Evolutionary conservation across 192 early-diverging fungal species (phyloP).

Genomic region (Chytriomyces confervae): DNA sequence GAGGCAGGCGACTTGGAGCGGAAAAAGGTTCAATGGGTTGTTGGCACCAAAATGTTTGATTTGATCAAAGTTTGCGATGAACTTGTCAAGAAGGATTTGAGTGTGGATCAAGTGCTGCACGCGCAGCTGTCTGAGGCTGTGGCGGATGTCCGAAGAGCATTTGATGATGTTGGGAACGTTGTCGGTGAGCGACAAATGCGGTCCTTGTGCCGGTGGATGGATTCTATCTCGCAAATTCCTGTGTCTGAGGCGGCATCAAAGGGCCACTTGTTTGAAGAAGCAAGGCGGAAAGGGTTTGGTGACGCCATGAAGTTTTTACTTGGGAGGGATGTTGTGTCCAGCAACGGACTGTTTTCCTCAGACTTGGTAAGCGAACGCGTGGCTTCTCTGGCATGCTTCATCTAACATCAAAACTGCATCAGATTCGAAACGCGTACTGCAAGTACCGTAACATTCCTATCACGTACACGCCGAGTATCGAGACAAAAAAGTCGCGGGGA

Average conservation of each 20-base stretch:
- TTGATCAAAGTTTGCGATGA: slow-evolving; percentile 27
- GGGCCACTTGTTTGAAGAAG: slow-evolving; percentile 12
- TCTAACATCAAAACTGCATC: background rate
- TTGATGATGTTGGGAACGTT: background rate
- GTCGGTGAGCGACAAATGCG: background rate
- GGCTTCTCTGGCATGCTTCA: background rate
- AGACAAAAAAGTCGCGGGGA: too few species aligned
- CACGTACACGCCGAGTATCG: background rate
- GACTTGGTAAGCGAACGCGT: slow-evolving; percentile 12
- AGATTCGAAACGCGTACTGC: background rate
- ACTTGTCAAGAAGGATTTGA: slow-evolving; percentile 25
- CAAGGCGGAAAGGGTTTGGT: slow-evolving; percentile 7
- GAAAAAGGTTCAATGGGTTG: background rate
- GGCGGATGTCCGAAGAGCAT: background rate
- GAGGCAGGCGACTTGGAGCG: background rate
- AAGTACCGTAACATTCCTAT: background rate
- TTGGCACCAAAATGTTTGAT: slow-evolving; percentile 31
- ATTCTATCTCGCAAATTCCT: background rate
- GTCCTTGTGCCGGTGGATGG: background rate
- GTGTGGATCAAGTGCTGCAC: background rate
- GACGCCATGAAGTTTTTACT: slow-evolving; percentile 7
- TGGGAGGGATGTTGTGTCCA: slow-evolving; percentile 8
- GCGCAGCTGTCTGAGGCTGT: background rate
- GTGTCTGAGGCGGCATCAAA: background rate
- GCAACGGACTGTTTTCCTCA: slow-evolving; percentile 12